Base-by-base conservation (phyloP, 768 basidiomycete genomes). In the Lactarius quietus region DNA sequence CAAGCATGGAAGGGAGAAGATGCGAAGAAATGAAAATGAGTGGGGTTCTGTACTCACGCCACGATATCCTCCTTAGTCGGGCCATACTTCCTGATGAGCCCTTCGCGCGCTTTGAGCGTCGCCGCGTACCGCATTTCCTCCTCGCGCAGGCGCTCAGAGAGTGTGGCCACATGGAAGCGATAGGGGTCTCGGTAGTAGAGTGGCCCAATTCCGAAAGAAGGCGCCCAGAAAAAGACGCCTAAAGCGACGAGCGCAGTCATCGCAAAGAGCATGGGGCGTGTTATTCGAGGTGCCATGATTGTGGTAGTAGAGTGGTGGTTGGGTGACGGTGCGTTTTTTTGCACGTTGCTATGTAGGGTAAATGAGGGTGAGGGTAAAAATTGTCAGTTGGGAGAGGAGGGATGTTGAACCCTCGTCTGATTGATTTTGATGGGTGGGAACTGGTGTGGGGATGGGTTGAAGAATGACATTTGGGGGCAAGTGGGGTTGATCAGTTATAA, bases 221-320 rank as follows among this genome's bases (percentile, higher is more conserved):
- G 61, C 6, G 31, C 36, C 65, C 65, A 62, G 33, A 52, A 54
- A n/a, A 66, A 31, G 51, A 62, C n/a, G 39, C 53, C 17, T 15
- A 66, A 15, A 18, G 51, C 1, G 33, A 6, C 48, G 1, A 66
- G 23, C 18, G 20, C 38, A 2, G 41, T 9, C 6, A 56, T 29
- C 15, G 51, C 48, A 4, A 61, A 2, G 33, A 62, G 9, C 23
- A 66, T 15, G 3, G 59, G 64, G 15, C 64, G 59, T 3, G 54
- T 6, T 10, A 17, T 26, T 12, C 64, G 64, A 28, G 53, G 64
- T 31, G 64, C 35, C 64, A 65, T 65, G 33, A 26, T n/a, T n/a
- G n/a, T 38, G 17, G 15, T 18, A 31, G 8, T 20, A 41, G 14
- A 4, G 17, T 2, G 54, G 26, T n/a, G 6, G 17, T 28, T 6